phyloP scores from a whole-genome alignment of 805 yeast genomes.

The Lipomyces japonicus region DNA sequence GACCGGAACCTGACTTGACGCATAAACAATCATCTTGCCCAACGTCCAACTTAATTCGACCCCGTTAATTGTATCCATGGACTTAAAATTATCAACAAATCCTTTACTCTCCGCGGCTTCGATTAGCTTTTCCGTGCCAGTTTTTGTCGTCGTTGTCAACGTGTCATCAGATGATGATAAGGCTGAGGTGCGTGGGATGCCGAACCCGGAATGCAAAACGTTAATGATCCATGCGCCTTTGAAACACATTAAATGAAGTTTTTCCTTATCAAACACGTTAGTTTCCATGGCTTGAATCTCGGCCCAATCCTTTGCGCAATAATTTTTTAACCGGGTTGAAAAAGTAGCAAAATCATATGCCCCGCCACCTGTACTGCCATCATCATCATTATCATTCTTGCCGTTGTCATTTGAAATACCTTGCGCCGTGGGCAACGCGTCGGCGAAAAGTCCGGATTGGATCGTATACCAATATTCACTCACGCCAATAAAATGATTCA shows the following conservation, averaged over 20 bases:
- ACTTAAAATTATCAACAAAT: conserved; percentile 57
- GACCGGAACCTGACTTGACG: conserved; percentile 63
- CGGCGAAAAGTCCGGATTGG: conserved; percentile 16
- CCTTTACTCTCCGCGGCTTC: conserved; percentile 6
- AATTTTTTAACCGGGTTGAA: conserved; percentile 60
- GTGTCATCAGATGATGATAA: conserved; percentile 44
- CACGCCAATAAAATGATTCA: conserved; percentile 84
- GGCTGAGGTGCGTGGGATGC: conserved; percentile 56
- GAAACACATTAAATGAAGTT: conserved; percentile 76
- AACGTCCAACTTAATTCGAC: conserved; percentile 92
- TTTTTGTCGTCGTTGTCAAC: conserved; percentile 41
- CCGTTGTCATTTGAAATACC: no score
- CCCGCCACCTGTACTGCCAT: no score
- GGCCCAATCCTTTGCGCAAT: conserved; percentile 76
- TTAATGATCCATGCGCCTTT: conserved; percentile 93
- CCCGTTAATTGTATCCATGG: conserved; percentile 76
- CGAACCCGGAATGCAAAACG: conserved; percentile 87
- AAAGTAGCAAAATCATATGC: conserved; percentile 73
- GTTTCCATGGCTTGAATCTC: conserved; percentile 45
- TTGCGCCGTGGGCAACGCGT: conserved; percentile 10
- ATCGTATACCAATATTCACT: conserved; percentile 94
- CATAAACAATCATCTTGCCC: conserved; percentile 80
- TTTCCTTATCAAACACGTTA: conserved; percentile 57
- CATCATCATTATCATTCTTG: no score
- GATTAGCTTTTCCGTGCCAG: conserved; percentile 10